Percentiles rank a stretch among this genome's conserved stretches.
Conservation (phyloP, 2,329 filamentous ascomycete species). For the Aspergillus costaricaensis region DNA sequence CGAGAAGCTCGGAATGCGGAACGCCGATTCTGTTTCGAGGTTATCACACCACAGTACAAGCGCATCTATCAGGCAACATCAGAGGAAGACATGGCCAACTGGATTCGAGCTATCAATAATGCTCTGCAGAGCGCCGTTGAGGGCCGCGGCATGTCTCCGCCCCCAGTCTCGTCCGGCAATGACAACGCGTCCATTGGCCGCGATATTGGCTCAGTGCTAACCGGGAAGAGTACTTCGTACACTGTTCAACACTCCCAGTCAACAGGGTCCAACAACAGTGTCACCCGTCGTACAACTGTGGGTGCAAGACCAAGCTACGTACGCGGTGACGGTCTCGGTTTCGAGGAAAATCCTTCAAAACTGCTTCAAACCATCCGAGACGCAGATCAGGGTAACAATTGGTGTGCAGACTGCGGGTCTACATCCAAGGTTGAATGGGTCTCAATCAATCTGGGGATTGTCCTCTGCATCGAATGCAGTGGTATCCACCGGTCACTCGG, state of each 20-base stretch:
- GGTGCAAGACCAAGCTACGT: slow-evolving; percentile 77
- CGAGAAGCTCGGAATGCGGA: slow-evolving; percentile 93
- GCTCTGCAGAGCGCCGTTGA: slow-evolving; percentile 95
- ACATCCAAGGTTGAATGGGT: slow-evolving; percentile 97
- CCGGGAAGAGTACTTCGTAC: slow-evolving; percentile 76
- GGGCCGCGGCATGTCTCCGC: slow-evolving; percentile 61
- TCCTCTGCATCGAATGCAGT: slow-evolving; percentile 96
- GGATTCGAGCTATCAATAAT: slow-evolving; percentile 96
- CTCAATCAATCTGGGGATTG: slow-evolving; percentile 94
- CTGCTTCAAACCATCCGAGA: slow-evolving; percentile 85
- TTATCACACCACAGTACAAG: slow-evolving; percentile 95
- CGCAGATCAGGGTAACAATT: slow-evolving; percentile 86
- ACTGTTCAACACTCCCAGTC: slow-evolving; percentile 57
- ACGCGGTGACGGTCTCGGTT: slow-evolving; percentile 68
- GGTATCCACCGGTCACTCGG: slow-evolving; percentile 95
- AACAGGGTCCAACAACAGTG: slow-evolving; percentile 54
- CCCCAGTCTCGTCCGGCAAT: slow-evolving; percentile 46
- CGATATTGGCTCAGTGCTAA: slow-evolving; percentile 90
- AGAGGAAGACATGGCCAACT: slow-evolving; percentile 96
- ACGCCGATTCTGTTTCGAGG: slow-evolving; percentile 94
- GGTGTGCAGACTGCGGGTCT: slow-evolving; percentile 93
- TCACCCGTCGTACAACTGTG: slow-evolving; percentile 84
- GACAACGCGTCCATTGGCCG: slow-evolving; percentile 67
- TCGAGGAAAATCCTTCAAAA: slow-evolving; percentile 81
- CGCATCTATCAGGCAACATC: slow-evolving; percentile 97